phyloP scores from a whole-genome alignment of 139 green algal genomes.

The Gonium pectorale region DNA sequence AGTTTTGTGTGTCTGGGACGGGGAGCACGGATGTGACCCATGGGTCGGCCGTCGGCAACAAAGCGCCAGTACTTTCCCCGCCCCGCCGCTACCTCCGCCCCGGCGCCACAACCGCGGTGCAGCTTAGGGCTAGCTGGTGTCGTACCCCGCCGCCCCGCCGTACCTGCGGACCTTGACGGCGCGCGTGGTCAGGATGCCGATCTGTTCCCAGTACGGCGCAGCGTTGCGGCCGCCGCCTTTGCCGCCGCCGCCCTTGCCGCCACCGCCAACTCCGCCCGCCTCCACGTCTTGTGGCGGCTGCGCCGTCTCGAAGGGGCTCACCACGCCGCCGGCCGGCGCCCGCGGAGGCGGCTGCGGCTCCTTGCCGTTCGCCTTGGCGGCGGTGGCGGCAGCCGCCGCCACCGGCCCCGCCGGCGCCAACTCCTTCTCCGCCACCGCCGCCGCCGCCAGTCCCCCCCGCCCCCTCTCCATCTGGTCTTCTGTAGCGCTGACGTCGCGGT shows the following conservation, averaged over 20 bases:
- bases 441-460: neutral
- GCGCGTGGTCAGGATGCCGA: constrained; percentile 50
- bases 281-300: neutral
- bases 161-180: constrained; percentile 54
- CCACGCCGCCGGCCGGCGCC: neutral
- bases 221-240: neutral
- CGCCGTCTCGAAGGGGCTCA: neutral
- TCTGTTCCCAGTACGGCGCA: constrained; percentile 49
- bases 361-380: too few species aligned
- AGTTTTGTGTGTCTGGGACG: too few species aligned
- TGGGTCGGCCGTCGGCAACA: neutral
- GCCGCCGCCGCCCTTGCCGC: neutral
- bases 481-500: too few species aligned
- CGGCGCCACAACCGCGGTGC: too few species aligned
- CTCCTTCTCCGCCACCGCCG: neutral
- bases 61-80: neutral
- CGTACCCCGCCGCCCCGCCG: neutral
- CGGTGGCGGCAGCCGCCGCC: neutral
- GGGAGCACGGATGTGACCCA: neutral
- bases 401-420: too few species aligned
- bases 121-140: too few species aligned
- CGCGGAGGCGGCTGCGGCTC: too few species aligned
- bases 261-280: neutral
- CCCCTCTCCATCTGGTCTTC: neutral
- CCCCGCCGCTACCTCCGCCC: neutral